A percentile compares a stretch with the other conserved stretches of the same genome.
Conservation (phyloP, 2,329 filamentous ascomycete species). For the Ophiostoma tasmaniense region DNA sequence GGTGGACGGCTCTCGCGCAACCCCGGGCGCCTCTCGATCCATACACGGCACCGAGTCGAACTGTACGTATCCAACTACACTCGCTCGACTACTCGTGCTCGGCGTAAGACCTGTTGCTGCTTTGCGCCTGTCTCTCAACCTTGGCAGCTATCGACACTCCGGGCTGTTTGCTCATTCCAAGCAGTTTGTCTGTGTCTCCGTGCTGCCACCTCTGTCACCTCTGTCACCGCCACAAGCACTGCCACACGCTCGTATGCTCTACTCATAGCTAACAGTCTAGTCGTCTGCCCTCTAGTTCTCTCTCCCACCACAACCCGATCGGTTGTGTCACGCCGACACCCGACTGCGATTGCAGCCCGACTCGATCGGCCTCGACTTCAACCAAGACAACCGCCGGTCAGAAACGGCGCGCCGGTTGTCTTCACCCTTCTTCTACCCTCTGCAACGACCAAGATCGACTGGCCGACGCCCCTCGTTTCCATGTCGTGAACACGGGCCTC, state of each 20-base stretch:
- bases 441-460: neutral
- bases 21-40: neutral
- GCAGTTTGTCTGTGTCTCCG: neutral
- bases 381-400: conserved; percentile 5
- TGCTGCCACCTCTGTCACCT: neutral
- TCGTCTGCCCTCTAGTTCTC: too few species aligned
- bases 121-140: neutral
- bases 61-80: too few species aligned
- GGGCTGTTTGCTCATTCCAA: neutral
- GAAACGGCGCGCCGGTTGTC: conserved; percentile 7
- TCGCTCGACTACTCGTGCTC: too few species aligned
- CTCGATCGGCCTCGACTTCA: neutral
- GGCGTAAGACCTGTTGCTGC: neutral
- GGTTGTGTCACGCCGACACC: neutral
- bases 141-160: neutral
- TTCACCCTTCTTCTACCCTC: neutral
- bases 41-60: neutral
- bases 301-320: neutral
- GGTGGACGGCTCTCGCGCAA: neutral
- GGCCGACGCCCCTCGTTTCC: conserved; percentile 2
- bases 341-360: neutral
- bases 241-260: too few species aligned
- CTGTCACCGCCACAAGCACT: neutral
- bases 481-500: conserved; percentile 7
- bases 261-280: too few species aligned